Conservation (phyloP, 768 basidiomycete species). For the Aureoboletus auriporus region DNA sequence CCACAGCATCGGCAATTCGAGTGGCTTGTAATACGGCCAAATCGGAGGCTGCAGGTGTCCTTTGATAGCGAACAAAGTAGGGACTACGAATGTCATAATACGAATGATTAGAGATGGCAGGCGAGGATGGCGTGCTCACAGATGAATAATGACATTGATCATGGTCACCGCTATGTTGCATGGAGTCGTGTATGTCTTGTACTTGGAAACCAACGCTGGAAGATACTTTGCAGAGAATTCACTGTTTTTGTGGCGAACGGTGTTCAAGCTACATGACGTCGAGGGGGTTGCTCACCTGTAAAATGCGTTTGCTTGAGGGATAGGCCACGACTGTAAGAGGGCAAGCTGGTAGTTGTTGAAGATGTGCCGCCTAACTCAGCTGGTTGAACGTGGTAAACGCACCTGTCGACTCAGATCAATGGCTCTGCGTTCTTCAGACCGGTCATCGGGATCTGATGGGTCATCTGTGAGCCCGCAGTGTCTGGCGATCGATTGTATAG, state of each 20-base stretch:
- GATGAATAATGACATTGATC: constrained; percentile 33
- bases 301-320: background rate
- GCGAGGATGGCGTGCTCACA: constrained; percentile 19
- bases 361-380: background rate
- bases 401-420: constrained; percentile 11
- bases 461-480: constrained; percentile 13
- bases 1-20: constrained; percentile 26
- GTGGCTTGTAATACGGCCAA: constrained; percentile 35
- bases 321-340: constrained; percentile 24
- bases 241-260: constrained; percentile 18
- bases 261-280: background rate
- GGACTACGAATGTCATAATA: constrained; percentile 24
- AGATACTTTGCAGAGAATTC: constrained; percentile 37
- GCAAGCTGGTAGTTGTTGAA: constrained; percentile 21
- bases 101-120: background rate
- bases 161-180: constrained; percentile 25
- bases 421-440: constrained; percentile 5
- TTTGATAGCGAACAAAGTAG: constrained; percentile 39
- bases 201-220: constrained; percentile 31
- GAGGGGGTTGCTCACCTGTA: constrained; percentile 1
- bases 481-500: constrained; percentile 9
- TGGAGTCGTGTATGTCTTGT: constrained; percentile 20
- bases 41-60: constrained; percentile 27
- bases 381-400: background rate
- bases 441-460: constrained; percentile 3